Evolutionary conservation across 495 filamentous ascomycete genomes (phyloP), one percentile per base, ranked within the genome.

Genomic region (Trichoderma gamsii): DNA sequence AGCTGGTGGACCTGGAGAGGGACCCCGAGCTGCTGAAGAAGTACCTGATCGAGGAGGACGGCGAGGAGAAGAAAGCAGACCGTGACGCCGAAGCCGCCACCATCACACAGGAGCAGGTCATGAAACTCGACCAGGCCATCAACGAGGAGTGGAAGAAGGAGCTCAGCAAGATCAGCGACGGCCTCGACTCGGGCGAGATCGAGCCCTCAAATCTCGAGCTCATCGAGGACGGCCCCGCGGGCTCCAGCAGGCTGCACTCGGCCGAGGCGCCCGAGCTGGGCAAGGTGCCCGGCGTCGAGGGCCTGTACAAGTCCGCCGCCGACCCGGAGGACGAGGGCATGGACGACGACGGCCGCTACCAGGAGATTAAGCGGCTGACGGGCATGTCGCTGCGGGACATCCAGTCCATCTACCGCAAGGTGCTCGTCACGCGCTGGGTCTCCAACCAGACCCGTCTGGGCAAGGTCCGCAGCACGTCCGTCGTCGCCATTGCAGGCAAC

Each of bases 371-470:
- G 76, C 80, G 85, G 79, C 81, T 85, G 69, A 93, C 90, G 29
- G 92, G 92, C 66, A 83, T 91, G 78, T 80, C 76, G 12, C 72
- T 83, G 68, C 67, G 78, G 9, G 74, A 90, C 49, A 86, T 97
- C 63, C 59, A 78, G 15, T 52, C 71, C 1, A 76, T 91, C 65
- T 78, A 80, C 29, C 76, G 81, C 27, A 95, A 92, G 81, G 78
- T 79, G 15, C 73, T 99, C 32, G 90, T 96, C 25, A 66, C 68
- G 3, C 89, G 93, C 72, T 75, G 75, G 1, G 96, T 99, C 61
- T 80, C 84, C 69, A 99, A 99, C 78, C 93, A 97, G 84, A 98
- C 96, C 38, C 90, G 92, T 81, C 86, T 99, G 78, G 95, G 95
- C 72, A 99, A 97, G 85, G 87, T 98, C 66, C 78, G 79, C 65